Base-by-base conservation (phyloP, 495 filamentous ascomycete genomes). In the Aspergillus cavernicola region DNA sequence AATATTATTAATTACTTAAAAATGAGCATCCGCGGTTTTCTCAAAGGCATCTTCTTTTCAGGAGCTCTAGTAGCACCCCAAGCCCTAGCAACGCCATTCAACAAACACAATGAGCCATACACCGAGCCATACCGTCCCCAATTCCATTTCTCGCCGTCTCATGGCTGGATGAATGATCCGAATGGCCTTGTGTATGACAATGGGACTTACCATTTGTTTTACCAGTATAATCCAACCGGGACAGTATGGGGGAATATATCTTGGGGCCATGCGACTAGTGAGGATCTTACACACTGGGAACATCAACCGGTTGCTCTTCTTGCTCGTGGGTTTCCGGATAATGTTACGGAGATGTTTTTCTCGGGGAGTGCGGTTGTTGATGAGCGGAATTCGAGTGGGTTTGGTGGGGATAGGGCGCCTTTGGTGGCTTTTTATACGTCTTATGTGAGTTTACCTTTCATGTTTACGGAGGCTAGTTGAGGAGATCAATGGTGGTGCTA, bases 131-230 rank as follows among this genome's bases (percentile, higher is more conserved):
- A 74, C 52, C 73, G 80, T 40, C 76, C 76, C 18, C 59, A 68
- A 31, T 69, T 58, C 42, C 81, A 85, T 62, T 85, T 74, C 65
- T 75, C 74, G 11, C 80, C 81, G 0, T 67, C 69, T 3, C 54
- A 58, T 19, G 64, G 73, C 47, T 84, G 80, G 61, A 82, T 84
- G 74, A 83, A 84, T 58, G 81, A 84, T 56, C 80, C 82, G 7
- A 82, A 78, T 63, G 80, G 82, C 41, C 73, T 83, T 54, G 70
- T 82, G 26, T 63, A 66, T 45, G 40, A 54, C 28, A 50, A 71
- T 51, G 67, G 66, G 0, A 60, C 36, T 1, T 72, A 76, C 39
- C 71, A 75, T 42, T 41, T 76, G 18, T 74, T 63, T 50, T 74
- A 60, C 57, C 71, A 76, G 40, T 72, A 70, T 42, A 76, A 76